phyloP scores from a whole-genome alignment of 139 green algal species.

The Limnomonas spitsbergensis region DNA sequence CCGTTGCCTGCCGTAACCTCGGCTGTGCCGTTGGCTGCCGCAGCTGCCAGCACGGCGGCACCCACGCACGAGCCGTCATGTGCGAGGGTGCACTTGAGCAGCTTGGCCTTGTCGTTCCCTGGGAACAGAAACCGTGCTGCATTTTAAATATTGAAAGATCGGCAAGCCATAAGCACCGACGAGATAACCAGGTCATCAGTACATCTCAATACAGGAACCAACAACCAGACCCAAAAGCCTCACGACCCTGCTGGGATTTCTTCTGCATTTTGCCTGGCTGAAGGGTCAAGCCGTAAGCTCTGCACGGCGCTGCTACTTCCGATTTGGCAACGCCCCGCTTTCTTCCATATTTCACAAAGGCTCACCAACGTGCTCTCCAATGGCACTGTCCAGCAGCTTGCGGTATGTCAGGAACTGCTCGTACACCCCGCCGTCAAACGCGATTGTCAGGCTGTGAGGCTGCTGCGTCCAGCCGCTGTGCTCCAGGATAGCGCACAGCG shows the following conservation, averaged over 20 bases:
- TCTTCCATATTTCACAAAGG: neutral
- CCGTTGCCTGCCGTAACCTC: too few species aligned
- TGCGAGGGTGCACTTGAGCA: slow-evolving; percentile 22
- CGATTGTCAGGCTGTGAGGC: slow-evolving; percentile 36
- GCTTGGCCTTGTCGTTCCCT: neutral
- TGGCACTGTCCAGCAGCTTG: slow-evolving; percentile 21
- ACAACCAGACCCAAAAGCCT: neutral
- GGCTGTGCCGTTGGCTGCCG: too few species aligned
- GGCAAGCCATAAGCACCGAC: too few species aligned
- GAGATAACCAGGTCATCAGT: neutral
- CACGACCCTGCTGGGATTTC: neutral
- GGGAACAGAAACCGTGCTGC: neutral
- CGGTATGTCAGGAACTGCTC: slow-evolving; percentile 51
- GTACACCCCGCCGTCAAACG: slow-evolving; percentile 69
- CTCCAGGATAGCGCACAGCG: slow-evolving; percentile 54
- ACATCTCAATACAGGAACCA: neutral
- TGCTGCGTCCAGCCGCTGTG: slow-evolving; percentile 35
- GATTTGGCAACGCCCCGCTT: neutral
- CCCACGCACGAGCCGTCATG: slow-evolving; percentile 53
- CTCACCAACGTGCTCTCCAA: slow-evolving; percentile 25
- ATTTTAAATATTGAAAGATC: neutral
- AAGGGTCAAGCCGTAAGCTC: too few species aligned
- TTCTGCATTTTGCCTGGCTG: neutral
- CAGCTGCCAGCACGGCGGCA: slow-evolving; percentile 52
- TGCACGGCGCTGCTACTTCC: too few species aligned